phyloP scores from a whole-genome alignment of 768 basidiomycete genomes.

The Boletellus emodensis region DNA sequence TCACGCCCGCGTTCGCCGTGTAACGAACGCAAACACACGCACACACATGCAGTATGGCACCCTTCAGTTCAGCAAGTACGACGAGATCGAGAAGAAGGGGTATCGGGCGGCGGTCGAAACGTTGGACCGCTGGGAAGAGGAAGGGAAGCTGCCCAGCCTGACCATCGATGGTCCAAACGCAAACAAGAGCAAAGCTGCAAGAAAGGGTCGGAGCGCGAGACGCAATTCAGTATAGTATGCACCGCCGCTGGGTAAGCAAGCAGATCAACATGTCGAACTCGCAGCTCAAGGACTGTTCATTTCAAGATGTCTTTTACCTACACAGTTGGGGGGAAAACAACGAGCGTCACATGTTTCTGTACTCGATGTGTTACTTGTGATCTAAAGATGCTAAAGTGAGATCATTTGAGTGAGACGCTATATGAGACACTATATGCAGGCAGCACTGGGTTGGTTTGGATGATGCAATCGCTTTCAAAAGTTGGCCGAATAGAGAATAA shows the following conservation, averaged over 20 bases:
- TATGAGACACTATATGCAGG: slow-evolving; percentile 15
- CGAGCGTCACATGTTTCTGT: slow-evolving; percentile 21
- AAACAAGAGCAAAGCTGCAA: slow-evolving; percentile 39
- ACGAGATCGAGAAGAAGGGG: slow-evolving; percentile 83
- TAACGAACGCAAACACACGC: neutral
- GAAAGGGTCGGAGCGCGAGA: slow-evolving; percentile 72
- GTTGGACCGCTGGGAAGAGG: slow-evolving; percentile 74
- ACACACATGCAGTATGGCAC: slow-evolving; percentile 68
- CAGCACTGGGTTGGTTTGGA: slow-evolving; percentile 1
- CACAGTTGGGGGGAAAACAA: slow-evolving; percentile 4
- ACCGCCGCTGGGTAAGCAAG: no score
- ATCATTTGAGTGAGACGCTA: slow-evolving; percentile 5
- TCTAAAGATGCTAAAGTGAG: slow-evolving; percentile 9
- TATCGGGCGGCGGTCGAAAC: slow-evolving; percentile 68
- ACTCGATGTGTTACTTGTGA: slow-evolving; percentile 16
- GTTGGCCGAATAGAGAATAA: slow-evolving; percentile 15
- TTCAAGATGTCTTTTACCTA: slow-evolving; percentile 20
- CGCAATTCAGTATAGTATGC: slow-evolving; percentile 60
- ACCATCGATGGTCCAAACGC: slow-evolving; percentile 56
- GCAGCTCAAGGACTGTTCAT: neutral
- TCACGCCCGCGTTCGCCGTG: no score
- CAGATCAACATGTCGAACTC: neutral
- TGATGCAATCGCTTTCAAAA: slow-evolving; percentile 6
- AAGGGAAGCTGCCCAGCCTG: slow-evolving; percentile 78
- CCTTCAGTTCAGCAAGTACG: slow-evolving; percentile 83